phyloP scores from a whole-genome alignment of 2,329 filamentous ascomycete species.

The Cordyceps fumosorosea region DNA sequence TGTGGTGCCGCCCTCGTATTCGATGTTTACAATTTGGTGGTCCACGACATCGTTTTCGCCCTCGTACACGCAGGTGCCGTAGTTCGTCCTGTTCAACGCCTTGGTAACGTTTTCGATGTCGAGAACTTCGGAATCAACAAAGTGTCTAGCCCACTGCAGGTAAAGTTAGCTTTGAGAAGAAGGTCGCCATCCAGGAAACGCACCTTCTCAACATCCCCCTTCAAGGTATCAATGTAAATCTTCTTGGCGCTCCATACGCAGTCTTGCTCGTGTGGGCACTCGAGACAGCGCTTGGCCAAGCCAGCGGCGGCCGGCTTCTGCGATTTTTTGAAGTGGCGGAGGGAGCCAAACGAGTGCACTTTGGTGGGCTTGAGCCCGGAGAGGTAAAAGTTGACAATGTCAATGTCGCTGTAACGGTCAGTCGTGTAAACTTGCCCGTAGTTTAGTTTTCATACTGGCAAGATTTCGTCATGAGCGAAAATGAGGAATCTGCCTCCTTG shows the following conservation, averaged over 20 bases:
- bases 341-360: slow-evolving; percentile 16
- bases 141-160: slow-evolving; percentile 15
- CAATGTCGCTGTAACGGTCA: slow-evolving; percentile 13
- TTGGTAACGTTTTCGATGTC: slow-evolving; percentile 17
- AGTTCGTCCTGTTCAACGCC: slow-evolving; percentile 13
- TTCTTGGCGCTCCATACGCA: slow-evolving; percentile 17
- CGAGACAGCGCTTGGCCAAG: slow-evolving; percentile 11
- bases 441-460: slow-evolving; percentile 12
- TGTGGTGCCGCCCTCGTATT: slow-evolving; percentile 15
- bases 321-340: slow-evolving; percentile 16
- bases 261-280: slow-evolving; percentile 13
- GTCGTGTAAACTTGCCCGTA: neutral
- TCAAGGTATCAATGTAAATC: slow-evolving; percentile 15
- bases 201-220: slow-evolving; percentile 14
- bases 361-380: slow-evolving; percentile 13
- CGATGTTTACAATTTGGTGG: slow-evolving; percentile 16
- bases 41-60: slow-evolving; percentile 16
- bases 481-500: slow-evolving; percentile 14
- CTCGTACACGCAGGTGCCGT: slow-evolving; percentile 16
- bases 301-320: slow-evolving; percentile 14
- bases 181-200: neutral
- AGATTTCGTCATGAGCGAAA: slow-evolving; percentile 15
- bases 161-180: neutral
- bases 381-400: slow-evolving; percentile 16
- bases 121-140: slow-evolving; percentile 15